phyloP scores from a whole-genome alignment of 192 early-diverging fungal genomes.

The Rhizoclosmatium globosum region DNA sequence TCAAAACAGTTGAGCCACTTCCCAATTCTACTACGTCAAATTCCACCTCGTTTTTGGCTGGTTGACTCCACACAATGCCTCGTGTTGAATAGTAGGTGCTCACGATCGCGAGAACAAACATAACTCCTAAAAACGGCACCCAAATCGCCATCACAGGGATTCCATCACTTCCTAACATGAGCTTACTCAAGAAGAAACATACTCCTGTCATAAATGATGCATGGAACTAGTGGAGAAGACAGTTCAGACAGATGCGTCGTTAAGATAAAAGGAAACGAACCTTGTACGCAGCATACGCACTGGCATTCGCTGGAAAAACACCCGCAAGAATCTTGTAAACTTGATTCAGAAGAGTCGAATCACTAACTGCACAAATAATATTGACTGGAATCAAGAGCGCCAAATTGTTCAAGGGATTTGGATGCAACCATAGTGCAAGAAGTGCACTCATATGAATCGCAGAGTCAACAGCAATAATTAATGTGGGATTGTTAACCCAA shows the following conservation, averaged over 20 bases:
- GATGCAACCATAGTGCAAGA: slow-evolving; percentile 21
- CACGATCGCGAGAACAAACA: slow-evolving; percentile 14
- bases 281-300: slow-evolving; percentile 31
- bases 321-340: slow-evolving; percentile 33
- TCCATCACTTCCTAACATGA: slow-evolving; percentile 2
- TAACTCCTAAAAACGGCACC: background rate
- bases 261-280: background rate
- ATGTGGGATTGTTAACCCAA: slow-evolving; percentile 11
- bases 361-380: slow-evolving; percentile 25
- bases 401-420: slow-evolving; percentile 11
- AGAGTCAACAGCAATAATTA: slow-evolving; percentile 17
- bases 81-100: background rate
- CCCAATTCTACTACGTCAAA: background rate
- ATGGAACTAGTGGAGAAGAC: slow-evolving; percentile 10
- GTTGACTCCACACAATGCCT: background rate
- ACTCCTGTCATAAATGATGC: slow-evolving; percentile 25
- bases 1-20: too few relatives aligned
- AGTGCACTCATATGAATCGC: slow-evolving; percentile 12
- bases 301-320: slow-evolving; percentile 20
- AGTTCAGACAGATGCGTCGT: background rate
- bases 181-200: slow-evolving; percentile 26
- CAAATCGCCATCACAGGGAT: slow-evolving; percentile 14
- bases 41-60: background rate
- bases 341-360: slow-evolving; percentile 37
- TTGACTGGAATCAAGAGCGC: slow-evolving; percentile 12